Conservation (phyloP, 139 green algal species). For the Coelastrella sp. region DNA sequence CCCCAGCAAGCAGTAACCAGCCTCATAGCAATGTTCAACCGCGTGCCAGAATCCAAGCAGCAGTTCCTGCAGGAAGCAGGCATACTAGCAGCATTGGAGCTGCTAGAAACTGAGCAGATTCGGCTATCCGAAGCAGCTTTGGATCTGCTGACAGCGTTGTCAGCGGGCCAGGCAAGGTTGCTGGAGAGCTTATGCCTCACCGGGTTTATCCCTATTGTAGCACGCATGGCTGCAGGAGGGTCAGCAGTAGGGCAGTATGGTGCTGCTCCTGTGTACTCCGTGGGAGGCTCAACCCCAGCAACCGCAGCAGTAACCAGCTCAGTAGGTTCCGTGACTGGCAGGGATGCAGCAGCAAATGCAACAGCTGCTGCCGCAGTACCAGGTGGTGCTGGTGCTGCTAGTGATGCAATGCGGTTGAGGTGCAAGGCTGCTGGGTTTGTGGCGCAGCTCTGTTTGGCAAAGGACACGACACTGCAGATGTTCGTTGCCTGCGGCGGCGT, state of each 20-base stretch:
- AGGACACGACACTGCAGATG: conserved; percentile 71
- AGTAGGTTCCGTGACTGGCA: not conserved
- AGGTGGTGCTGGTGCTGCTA: not conserved
- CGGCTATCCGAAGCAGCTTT: not conserved
- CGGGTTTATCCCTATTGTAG: conserved; percentile 78
- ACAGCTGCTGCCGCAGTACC: not conserved
- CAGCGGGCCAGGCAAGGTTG: conserved; percentile 59
- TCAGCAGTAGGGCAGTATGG: not conserved
- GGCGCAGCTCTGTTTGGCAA: conserved; percentile 66
- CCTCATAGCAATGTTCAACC: conserved; percentile 19
- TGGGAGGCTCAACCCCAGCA: not conserved
- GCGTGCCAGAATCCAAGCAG: conserved; percentile 49
- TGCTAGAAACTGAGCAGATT: conserved; percentile 74
- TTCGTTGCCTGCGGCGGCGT: conserved; percentile 77
- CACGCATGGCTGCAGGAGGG: conserved; percentile 49
- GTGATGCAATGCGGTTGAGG: conserved; percentile 52
- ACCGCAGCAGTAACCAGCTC: not conserved
- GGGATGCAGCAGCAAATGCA: not conserved
- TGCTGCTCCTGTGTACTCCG: not conserved
- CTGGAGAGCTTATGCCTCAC: conserved; percentile 78
- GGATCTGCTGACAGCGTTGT: conserved; percentile 30
- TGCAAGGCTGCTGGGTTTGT: conserved; percentile 75
- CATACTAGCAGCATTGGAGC: conserved; percentile 77
- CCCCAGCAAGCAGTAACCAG: conserved; percentile 38
- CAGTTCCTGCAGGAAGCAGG: conserved; percentile 77